phyloP scores from a whole-genome alignment of 768 basidiomycete species.

The Phlebiopsis gigantea region DNA sequence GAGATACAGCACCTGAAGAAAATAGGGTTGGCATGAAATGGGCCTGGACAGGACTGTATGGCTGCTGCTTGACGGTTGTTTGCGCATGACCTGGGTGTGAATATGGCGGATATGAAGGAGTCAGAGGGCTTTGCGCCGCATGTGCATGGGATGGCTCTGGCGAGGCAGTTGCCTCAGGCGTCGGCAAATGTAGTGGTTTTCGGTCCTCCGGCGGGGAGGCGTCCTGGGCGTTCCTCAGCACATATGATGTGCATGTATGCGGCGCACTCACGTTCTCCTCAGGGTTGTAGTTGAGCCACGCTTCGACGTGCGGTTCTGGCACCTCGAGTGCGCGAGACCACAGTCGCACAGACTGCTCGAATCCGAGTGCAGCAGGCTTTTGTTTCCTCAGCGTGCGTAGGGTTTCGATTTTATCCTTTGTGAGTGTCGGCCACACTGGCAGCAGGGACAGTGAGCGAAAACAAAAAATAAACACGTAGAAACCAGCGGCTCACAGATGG shows the following conservation, averaged over 20 bases:
- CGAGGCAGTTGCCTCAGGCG: slow-evolving; percentile 13
- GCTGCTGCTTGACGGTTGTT: not conserved
- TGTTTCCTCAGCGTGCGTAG: not conserved
- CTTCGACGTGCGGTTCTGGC: not conserved
- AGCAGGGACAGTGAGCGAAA: not conserved
- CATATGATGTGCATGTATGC: not conserved
- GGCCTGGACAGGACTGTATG: not conserved
- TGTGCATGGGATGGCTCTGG: slow-evolving; percentile 2
- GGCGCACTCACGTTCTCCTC: not conserved
- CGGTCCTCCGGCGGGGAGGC: not conserved
- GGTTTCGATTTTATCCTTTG: not conserved
- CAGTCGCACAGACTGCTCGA: not conserved
- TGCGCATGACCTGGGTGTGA: not conserved
- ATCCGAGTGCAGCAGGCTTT: not conserved
- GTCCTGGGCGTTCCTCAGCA: not conserved
- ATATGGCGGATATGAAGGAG: not conserved
- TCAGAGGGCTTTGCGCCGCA: not conserved
- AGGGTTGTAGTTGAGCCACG: not conserved
- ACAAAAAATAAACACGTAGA: not conserved
- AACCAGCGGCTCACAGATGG: slow-evolving; percentile 5
- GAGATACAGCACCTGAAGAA: too few species aligned
- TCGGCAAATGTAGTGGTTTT: slow-evolving; percentile 4
- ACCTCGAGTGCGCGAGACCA: not conserved
- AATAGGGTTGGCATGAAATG: too few species aligned
- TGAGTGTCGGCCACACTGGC: slow-evolving; percentile 5